Percentiles rank a stretch among this genome's conserved stretches.
Conservation (phyloP, 2,329 filamentous ascomycete species). For the Pyrenophora tritici-repentis region DNA sequence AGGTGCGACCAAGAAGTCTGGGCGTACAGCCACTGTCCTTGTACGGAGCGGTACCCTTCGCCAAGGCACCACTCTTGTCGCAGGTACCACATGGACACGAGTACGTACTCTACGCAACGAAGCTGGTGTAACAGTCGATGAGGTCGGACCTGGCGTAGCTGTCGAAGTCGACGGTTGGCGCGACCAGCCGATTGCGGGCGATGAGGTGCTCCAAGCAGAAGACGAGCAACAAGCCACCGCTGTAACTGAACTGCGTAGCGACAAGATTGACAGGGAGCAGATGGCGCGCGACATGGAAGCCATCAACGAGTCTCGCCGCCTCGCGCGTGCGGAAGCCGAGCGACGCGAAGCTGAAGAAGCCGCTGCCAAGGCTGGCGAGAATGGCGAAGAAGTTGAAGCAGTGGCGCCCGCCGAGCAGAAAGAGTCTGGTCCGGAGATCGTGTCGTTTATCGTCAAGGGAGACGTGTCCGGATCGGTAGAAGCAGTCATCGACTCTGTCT, state of each 20-base stretch:
- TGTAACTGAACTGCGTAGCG: conserved; percentile 76
- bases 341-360: conserved; percentile 64
- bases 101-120: conserved; percentile 87
- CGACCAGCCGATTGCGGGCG: conserved; percentile 82
- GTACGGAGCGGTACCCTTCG: conserved; percentile 85
- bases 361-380: conserved; percentile 36
- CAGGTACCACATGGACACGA: conserved; percentile 84
- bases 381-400: conserved; percentile 22
- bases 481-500: conserved; percentile 78
- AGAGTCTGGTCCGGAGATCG: conserved; percentile 56
- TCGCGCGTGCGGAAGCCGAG: conserved; percentile 61
- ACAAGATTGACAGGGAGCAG: conserved; percentile 70
- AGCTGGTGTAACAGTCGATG: conserved; percentile 70
- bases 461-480: conserved; percentile 95
- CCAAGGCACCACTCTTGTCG: conserved; percentile 80
- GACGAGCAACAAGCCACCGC: conserved; percentile 78
- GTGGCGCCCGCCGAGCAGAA: conserved; percentile 48
- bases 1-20: conserved; percentile 81
- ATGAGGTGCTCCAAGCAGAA: conserved; percentile 81
- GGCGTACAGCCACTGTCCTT: conserved; percentile 85
- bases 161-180: conserved; percentile 96
- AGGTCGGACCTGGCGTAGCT: conserved; percentile 84
- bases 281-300: conserved; percentile 72
- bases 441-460: conserved; percentile 87
- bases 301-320: conserved; percentile 69